Evolutionary conservation across 148 eudicot species (phyloP).

Genomic region (Mesembryanthemum crystallinum): DNA sequence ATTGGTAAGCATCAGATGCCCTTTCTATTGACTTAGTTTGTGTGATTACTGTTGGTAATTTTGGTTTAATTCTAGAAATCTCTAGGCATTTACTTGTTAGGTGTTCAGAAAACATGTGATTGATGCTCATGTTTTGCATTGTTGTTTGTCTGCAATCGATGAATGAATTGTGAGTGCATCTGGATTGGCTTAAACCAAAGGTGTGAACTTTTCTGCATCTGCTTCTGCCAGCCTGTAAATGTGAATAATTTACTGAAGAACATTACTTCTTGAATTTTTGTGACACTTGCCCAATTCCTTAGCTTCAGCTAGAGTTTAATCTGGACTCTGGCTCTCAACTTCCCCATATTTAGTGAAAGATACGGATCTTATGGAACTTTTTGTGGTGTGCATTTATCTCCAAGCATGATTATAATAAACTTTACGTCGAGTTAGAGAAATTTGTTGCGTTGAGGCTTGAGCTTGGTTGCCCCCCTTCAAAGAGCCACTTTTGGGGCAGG

Average conservation of each 20-base stretch:
- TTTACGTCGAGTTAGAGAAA: background rate
- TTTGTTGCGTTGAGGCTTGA: background rate
- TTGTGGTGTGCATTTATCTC: background rate
- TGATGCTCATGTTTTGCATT: background rate
- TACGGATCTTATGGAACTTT: background rate
- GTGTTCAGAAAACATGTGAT: background rate
- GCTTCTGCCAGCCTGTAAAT: too few relatives aligned
- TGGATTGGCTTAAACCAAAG: too few relatives aligned
- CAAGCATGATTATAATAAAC: background rate
- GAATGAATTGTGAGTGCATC: too few relatives aligned
- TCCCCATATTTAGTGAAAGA: background rate
- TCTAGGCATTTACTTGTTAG: background rate
- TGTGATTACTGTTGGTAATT: background rate
- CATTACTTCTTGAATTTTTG: too few relatives aligned
- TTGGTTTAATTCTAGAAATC: background rate
- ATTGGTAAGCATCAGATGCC: constrained; percentile 50
- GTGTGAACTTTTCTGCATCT: too few relatives aligned
- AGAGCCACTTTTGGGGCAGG: background rate
- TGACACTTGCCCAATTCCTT: background rate
- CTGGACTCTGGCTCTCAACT: too few relatives aligned
- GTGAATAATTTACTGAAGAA: too few relatives aligned
- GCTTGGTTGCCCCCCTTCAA: background rate
- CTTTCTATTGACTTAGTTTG: background rate
- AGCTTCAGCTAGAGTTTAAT: background rate
- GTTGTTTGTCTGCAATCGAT: background rate